Evolutionary conservation across 495 filamentous ascomycete genomes (phyloP), one percentile per base, ranked within the genome.

Genomic region (Pseudomonodictys pantanalensis): DNA sequence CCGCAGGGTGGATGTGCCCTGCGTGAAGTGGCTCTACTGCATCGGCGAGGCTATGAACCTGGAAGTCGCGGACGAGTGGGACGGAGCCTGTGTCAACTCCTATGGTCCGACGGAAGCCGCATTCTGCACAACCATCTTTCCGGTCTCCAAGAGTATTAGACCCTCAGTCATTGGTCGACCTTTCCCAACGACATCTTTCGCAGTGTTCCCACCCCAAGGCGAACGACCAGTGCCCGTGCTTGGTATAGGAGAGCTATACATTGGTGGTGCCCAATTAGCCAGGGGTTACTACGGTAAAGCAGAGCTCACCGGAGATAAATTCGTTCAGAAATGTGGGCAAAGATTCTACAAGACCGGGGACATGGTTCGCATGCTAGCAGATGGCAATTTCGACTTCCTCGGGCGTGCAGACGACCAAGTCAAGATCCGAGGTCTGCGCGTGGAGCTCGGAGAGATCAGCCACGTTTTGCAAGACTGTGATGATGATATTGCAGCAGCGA

Each of bases 21-120:
- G 30, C 5, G 71, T 76, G 3, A 43, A 76, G 56, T 69, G 65
- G 39, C 43, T 76, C 17, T 75, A 73, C 49, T 76, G 74, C 51
- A 74, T 73, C 45, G 74, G 74, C 15, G 68, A 70, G 55, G 30
- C 56, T 9, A 65, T 68, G 56, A 28, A 43, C 4, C 54, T 62
- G 15, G 44, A 56, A 11, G 52, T 70, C 24, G 47, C 64, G 15
- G 18, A 64, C 15, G 10, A 62, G 15, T 70, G 68, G 68, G 52
- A 53, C 3, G 57, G 55, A 1, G 45, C 47, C 29, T 66, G 65
- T 38, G 56, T 70, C 24, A 70, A 70, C 32, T 70, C 68, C 2
- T 70, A 68, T 45, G 68, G 68, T 17, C 65, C 68, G 11, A 70
- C 62, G 2, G 68, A 68, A 58, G 57, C 65, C 3, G 65, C 64